Conservation (phyloP, 129 eudicot species). For the Chrysanthemum lavandulifolium region DNA sequence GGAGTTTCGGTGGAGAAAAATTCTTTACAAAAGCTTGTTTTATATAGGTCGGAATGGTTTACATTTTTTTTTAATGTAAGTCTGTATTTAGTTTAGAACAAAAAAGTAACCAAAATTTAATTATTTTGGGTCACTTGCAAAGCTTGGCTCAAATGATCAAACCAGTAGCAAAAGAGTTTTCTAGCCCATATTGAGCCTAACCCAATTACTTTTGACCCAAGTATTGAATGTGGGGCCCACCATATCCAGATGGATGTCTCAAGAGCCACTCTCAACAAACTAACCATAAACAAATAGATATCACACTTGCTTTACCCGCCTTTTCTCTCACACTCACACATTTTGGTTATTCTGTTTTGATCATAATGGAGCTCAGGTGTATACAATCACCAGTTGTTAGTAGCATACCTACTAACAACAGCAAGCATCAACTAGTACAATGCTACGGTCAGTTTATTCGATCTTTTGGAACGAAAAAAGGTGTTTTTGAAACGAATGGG, state of each 20-base stretch:
- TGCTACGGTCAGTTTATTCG: constrained; percentile 29
- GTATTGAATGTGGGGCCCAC: constrained; percentile 26
- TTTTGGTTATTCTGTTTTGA: constrained; percentile 12
- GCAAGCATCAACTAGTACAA: constrained; percentile 29
- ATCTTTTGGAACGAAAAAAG: constrained; percentile 32
- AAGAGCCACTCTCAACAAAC: constrained; percentile 19
- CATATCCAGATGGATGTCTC: constrained; percentile 38
- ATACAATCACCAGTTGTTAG: constrained; percentile 46
- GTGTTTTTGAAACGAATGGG: constrained; percentile 28
- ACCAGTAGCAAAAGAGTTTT: no score
- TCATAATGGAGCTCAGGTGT: constrained; percentile 61
- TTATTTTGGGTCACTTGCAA: no score
- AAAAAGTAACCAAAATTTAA: no score
- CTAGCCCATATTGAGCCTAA: background rate
- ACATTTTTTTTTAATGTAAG: no score
- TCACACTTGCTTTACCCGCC: constrained; percentile 18
- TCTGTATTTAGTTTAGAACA: no score
- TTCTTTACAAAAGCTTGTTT: no score
- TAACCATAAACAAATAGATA: constrained; percentile 34
- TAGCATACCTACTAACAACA: constrained; percentile 43
- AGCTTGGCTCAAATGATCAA: no score
- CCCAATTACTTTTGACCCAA: background rate
- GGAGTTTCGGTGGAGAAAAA: no score
- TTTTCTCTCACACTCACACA: constrained; percentile 22
- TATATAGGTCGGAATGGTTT: no score